A percentile compares a stretch with the other conserved stretches of the same genome.
Conservation (phyloP, 768 basidiomycete species). For the Lentinus tigrinus region DNA sequence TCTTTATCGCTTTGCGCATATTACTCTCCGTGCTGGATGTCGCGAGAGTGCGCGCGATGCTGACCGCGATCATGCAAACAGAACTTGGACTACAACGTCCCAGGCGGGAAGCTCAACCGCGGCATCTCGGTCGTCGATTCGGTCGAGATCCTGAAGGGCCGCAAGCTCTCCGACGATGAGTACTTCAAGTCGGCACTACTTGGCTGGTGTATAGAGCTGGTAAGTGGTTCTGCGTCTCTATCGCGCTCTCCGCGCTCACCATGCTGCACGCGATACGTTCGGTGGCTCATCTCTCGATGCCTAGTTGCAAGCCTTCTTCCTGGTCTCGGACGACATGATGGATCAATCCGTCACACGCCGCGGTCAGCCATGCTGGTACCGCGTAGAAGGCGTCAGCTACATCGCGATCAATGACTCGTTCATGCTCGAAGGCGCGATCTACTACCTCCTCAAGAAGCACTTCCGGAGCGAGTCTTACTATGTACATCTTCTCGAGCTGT, state of each 20-base stretch:
- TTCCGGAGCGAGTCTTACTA: slow-evolving; percentile 83
- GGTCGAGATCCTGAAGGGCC: slow-evolving; percentile 81
- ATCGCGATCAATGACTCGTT: slow-evolving; percentile 96
- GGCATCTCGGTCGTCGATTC: slow-evolving; percentile 96
- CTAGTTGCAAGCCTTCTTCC: slow-evolving; percentile 88
- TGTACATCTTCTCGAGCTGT: slow-evolving; percentile 84
- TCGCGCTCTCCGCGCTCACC: not conserved
- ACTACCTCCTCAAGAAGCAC: slow-evolving; percentile 82
- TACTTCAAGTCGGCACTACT: slow-evolving; percentile 86
- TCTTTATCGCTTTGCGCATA: not conserved
- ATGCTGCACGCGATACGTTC: no score
- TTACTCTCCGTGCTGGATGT: no score
- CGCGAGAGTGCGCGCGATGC: not conserved
- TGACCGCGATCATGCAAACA: slow-evolving; percentile 28
- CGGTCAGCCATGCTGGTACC: slow-evolving; percentile 95
- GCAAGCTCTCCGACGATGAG: slow-evolving; percentile 71
- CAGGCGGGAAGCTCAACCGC: slow-evolving; percentile 93
- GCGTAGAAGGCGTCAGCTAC: slow-evolving; percentile 62
- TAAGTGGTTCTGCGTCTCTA: slow-evolving; percentile 41
- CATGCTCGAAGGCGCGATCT: slow-evolving; percentile 95
- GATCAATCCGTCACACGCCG: slow-evolving; percentile 91
- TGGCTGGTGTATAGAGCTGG: slow-evolving; percentile 95
- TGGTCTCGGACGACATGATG: slow-evolving; percentile 98
- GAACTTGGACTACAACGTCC: slow-evolving; percentile 94
- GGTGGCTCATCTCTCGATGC: not conserved